Base-by-base conservation (phyloP, 768 basidiomycete species). In the Lentinus brumalis region DNA sequence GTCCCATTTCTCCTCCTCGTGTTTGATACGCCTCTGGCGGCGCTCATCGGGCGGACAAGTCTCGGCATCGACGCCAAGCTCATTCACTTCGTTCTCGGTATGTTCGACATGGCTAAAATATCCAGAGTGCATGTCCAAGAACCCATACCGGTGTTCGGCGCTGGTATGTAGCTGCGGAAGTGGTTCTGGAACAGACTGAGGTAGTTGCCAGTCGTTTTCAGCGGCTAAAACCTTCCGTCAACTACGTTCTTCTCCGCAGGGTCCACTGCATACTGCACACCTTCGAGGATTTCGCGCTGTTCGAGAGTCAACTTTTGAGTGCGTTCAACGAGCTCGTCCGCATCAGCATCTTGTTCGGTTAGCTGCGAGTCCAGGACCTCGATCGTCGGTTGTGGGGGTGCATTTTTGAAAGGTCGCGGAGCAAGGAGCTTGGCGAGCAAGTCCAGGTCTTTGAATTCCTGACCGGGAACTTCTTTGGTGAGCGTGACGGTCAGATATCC, bases 51-150 rank as follows among this genome's bases (percentile, higher is more conserved):
- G 72, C 12, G 77, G 70, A 55, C 82, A 82, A 1, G 70, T 78
- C 74, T 95, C 92, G 14, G 81, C 87, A 61, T 87, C 81, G 16
- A 76, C 53, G 4, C 91, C 91, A 14, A 94, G 79, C 68, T 92
- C 91, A 68, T 93, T 91, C 11, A 92, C 78, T 68, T 94, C 92
- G 68, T 94, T 93, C 69, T 89, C 90, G 3, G 83, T 83, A 66
- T 91, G 83, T n/a, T 76, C 74, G 9, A 86, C 86, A 72, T 92
- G 86, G 57, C 74, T 77, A 69, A 94, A 90, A 69, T 91, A 92
- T 8, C 90, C 89, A 2, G 83, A 83, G 70, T 94, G 81, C 70
- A 84, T 78, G 72, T 89, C 79, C 63, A 94, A 73, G 73, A 95
- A 94, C 5, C 92, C 93, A 64, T 95, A 95, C 10, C 74, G 80